Evolutionary conservation across 2,329 filamentous ascomycete species (phyloP).

Genomic region (Paecilomyces sp.): DNA sequence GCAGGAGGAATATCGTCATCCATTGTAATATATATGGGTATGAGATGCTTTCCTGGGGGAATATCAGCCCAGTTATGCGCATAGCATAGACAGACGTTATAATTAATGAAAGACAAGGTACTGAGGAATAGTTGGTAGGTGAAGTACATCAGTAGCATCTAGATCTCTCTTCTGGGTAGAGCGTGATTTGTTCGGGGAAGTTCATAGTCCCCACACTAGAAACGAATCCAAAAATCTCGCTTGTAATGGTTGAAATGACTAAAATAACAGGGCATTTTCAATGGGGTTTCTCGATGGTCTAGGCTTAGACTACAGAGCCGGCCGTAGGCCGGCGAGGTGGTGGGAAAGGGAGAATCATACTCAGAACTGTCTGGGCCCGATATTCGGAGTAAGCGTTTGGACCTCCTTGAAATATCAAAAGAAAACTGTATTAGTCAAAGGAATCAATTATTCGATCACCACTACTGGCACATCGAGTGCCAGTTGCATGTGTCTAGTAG

Average conservation of each 20-base stretch:
- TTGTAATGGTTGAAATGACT: not conserved
- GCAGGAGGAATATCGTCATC: conserved; percentile 6
- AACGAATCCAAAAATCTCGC: not conserved
- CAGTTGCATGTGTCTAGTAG: not conserved
- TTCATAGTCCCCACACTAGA: not conserved
- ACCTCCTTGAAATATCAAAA: not conserved
- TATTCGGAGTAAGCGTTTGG: not conserved
- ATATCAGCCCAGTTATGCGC: not conserved
- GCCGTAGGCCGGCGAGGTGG: not conserved
- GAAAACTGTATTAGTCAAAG: not conserved
- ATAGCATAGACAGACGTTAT: not conserved
- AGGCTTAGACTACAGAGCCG: not conserved
- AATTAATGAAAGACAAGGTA: not conserved
- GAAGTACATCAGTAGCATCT: not conserved
- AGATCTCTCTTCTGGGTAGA: not conserved
- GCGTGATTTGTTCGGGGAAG: not conserved
- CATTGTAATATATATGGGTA: not conserved
- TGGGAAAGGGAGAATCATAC: not conserved
- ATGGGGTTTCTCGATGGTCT: not conserved
- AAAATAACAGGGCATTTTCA: not conserved
- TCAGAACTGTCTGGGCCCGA: not conserved
- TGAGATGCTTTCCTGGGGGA: not conserved
- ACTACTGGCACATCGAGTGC: not conserved
- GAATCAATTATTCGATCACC: not conserved
- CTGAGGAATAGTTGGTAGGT: not conserved